Percentiles rank a stretch among this genome's conserved stretches.
These are phyloP conservation scores for Excoecaria agallocha DNA, from an alignment of 345 rosid genomes.

Conservation along the genomic window DNA sequence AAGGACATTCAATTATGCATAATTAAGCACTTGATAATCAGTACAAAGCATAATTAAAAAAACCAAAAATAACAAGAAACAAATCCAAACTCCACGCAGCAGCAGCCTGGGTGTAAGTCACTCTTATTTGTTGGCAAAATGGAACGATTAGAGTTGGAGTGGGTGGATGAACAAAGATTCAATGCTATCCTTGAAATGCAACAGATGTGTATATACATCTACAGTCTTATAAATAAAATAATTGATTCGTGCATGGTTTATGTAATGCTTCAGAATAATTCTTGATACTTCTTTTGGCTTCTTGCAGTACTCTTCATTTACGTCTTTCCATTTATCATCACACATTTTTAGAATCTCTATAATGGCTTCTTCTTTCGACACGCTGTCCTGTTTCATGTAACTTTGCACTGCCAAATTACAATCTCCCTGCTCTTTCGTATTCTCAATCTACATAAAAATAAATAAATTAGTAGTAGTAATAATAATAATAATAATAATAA, in stretches of 20 bases:
- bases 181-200: neutral
- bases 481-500: too few relatives aligned
- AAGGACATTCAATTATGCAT: too few relatives aligned
- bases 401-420: neutral
- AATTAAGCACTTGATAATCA: too few relatives aligned
- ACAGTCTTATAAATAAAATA: neutral
- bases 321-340: conserved; percentile 17
- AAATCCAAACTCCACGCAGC: too few relatives aligned
- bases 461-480: neutral
- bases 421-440: neutral
- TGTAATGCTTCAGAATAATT: neutral
- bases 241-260: neutral
- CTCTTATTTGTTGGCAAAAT: too few relatives aligned
- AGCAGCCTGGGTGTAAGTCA: too few relatives aligned
- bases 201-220: neutral
- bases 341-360: neutral
- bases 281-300: conserved; percentile 7
- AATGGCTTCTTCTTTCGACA: conserved; percentile 6
- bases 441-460: conserved; percentile 5
- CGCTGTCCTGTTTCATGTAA: conserved; percentile 13
- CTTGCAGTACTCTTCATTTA: conserved; percentile 11
- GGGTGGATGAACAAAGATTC: neutral
- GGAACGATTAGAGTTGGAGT: neutral
- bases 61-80: too few relatives aligned
- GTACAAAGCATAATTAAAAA: too few relatives aligned